These are phyloP conservation scores for Taiwanofungus camphoratus DNA, from an alignment of 1,284 basidiomycete species.

Conservation along the genomic window DNA sequence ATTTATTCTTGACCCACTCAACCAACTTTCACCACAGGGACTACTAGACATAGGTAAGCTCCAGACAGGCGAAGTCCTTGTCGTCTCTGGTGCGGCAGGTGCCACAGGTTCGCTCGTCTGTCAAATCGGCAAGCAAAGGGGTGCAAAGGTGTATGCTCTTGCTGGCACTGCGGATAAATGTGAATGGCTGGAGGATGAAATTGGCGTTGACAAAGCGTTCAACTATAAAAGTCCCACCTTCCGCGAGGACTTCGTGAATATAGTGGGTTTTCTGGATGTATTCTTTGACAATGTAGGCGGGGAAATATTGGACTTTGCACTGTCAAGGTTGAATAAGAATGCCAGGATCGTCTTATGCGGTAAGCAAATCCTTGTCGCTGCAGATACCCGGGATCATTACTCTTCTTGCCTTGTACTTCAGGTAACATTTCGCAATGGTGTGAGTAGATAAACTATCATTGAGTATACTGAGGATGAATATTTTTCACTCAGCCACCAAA, in stretches of 20 bases:
- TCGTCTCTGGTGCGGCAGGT: slow-evolving; percentile 89
- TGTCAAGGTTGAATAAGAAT: slow-evolving; percentile 67
- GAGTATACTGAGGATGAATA: too few species aligned
- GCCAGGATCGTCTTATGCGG: slow-evolving; percentile 79
- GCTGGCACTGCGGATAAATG: slow-evolving; percentile 80
- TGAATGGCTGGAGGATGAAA: slow-evolving; percentile 70
- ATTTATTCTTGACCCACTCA: background rate
- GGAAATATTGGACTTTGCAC: slow-evolving; percentile 71
- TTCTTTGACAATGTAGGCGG: slow-evolving; percentile 90
- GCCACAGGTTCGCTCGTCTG: slow-evolving; percentile 71
- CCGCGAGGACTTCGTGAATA: slow-evolving; percentile 53
- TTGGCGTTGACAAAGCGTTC: slow-evolving; percentile 78
- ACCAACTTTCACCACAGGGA: slow-evolving; percentile 43
- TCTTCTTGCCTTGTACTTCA: slow-evolving; percentile 20
- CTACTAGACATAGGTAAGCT: slow-evolving; percentile 72
- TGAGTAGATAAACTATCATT: slow-evolving; percentile 43
- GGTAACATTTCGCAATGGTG: slow-evolving; percentile 79
- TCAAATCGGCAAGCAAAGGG: slow-evolving; percentile 70
- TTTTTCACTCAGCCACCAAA: slow-evolving; percentile 24
- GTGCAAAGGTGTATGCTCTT: slow-evolving; percentile 80
- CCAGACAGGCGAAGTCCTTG: slow-evolving; percentile 76
- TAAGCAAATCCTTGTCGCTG: slow-evolving; percentile 25
- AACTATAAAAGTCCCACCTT: slow-evolving; percentile 85
- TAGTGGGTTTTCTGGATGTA: slow-evolving; percentile 64
- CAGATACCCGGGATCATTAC: background rate